Conservation (phyloP, 805 yeast species). For the Metschnikowia dekortorum region DNA sequence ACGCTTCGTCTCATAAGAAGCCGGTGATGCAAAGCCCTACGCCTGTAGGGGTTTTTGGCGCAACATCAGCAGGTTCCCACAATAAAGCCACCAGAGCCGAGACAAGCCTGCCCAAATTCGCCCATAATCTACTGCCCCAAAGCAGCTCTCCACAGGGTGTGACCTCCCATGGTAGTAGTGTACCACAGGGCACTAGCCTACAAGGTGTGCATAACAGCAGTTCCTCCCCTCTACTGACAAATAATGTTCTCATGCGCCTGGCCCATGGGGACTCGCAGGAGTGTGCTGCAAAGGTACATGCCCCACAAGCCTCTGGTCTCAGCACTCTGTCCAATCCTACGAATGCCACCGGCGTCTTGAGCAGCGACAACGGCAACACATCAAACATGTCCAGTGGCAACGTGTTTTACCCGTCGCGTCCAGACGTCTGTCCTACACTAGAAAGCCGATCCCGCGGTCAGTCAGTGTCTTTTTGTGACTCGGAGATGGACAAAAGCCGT, state of each 20-base stretch:
- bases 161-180: background rate
- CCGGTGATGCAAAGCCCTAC: background rate
- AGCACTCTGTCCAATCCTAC: background rate
- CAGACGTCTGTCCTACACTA: conserved; percentile 4
- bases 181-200: too few relatives aligned
- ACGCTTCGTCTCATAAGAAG: background rate
- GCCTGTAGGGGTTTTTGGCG: background rate
- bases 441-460: conserved; percentile 9
- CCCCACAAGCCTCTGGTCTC: background rate
- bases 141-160: background rate
- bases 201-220: background rate
- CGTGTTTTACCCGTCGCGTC: background rate
- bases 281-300: background rate
- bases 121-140: conserved; percentile 2
- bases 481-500: conserved; percentile 32
- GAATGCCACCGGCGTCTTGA: background rate
- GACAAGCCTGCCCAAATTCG: background rate
- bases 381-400: background rate
- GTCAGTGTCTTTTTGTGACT: conserved; percentile 35
- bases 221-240: conserved; percentile 1
- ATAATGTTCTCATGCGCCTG: conserved; percentile 1
- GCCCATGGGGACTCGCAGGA: background rate
- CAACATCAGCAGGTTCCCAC: background rate
- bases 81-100: background rate
- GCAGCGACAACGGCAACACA: background rate